A percentile compares a stretch with the other conserved stretches of the same genome.
Evolutionary conservation across 1,139 yeast species (phyloP).

Genomic region (Eremothecium gossypii): DNA sequence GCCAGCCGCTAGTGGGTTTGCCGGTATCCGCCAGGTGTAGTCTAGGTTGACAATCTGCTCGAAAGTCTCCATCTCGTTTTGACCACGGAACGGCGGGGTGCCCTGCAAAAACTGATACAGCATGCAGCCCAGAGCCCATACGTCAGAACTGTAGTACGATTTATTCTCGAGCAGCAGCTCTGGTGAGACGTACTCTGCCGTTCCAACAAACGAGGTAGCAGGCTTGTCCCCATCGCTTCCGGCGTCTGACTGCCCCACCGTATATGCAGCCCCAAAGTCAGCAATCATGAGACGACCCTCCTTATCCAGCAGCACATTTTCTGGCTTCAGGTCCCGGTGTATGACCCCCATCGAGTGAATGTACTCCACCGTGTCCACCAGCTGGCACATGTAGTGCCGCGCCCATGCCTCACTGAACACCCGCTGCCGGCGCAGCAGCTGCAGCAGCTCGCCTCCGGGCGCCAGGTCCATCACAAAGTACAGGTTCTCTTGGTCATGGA

Average conservation of each 20-base stretch:
- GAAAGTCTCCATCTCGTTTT: constrained; percentile 65
- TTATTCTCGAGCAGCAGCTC: constrained; percentile 60
- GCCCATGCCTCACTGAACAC: constrained; percentile 73
- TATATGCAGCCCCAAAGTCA: constrained; percentile 66
- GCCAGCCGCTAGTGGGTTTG: constrained; percentile 41
- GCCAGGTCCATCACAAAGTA: constrained; percentile 93
- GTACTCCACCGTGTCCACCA: constrained; percentile 63
- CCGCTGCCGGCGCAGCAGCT: constrained; percentile 68
- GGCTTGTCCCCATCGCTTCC: constrained; percentile 20
- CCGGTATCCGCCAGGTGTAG: constrained; percentile 46
- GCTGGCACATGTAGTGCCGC: constrained; percentile 63
- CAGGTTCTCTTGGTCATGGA: constrained; percentile 80
- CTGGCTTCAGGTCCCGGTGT: constrained; percentile 77
- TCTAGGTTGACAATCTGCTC: constrained; percentile 57
- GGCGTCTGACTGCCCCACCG: constrained; percentile 26
- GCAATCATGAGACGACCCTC: constrained; percentile 64
- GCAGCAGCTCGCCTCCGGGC: constrained; percentile 80
- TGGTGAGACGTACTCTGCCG: constrained; percentile 78
- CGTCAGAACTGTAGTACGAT: constrained; percentile 66
- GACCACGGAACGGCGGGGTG: constrained; percentile 70
- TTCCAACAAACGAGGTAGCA: constrained; percentile 72
- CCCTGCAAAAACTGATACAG: constrained; percentile 70
- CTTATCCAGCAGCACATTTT: constrained; percentile 57
- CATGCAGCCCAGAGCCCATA: constrained; percentile 81
- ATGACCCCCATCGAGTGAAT: constrained; percentile 70